A percentile compares a stretch with the other conserved stretches of the same genome.
Evolutionary conservation across 345 rosid genomes (phyloP).

Genomic region (Lepidium aucheri): DNA sequence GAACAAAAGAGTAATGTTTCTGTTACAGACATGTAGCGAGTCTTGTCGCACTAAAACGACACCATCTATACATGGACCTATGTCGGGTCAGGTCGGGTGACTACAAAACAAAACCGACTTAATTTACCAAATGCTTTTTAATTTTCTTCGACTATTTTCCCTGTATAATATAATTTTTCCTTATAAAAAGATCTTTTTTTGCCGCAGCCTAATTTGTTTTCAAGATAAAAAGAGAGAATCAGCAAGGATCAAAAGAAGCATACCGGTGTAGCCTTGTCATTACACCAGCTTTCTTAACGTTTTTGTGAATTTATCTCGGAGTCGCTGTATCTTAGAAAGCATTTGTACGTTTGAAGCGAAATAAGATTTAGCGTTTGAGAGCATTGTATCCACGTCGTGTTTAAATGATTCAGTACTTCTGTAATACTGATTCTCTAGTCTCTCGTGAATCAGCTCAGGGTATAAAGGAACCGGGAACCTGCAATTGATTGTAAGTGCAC

Average conservation of each 20-base stretch:
- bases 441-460: constrained; percentile 64
- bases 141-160: background rate
- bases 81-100: background rate
- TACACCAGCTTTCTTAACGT: constrained; percentile 27
- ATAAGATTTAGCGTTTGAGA: constrained; percentile 59
- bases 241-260: background rate
- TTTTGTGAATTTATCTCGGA: constrained; percentile 48
- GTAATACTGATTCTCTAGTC: constrained; percentile 73
- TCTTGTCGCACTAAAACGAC: background rate
- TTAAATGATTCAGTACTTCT: constrained; percentile 58
- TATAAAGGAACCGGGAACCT: constrained; percentile 84
- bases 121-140: background rate
- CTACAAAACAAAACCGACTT: constrained; percentile 1
- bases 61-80: constrained; percentile 11
- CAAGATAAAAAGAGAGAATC: background rate
- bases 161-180: background rate
- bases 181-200: background rate
- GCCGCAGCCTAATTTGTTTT: background rate
- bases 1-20: background rate
- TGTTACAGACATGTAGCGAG: constrained; percentile 11
- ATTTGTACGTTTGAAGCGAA: constrained; percentile 31
- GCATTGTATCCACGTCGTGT: constrained; percentile 62
- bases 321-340: constrained; percentile 46
- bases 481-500: constrained; percentile 14
- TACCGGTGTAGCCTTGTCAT: background rate